Conservation (phyloP, 345 rosid genomes). For the Aethionema arabicum region DNA sequence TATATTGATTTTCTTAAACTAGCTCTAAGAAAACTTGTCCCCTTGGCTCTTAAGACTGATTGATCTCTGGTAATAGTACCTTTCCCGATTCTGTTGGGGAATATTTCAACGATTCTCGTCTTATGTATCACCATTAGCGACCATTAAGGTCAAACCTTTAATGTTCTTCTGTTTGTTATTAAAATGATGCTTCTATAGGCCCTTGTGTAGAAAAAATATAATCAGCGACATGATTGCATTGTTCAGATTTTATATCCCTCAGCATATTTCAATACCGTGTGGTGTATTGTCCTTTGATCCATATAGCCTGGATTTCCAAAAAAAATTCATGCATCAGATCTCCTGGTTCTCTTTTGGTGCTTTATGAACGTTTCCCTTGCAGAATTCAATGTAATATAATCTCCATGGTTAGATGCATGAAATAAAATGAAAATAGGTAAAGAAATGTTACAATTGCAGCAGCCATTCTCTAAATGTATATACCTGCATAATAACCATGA, state of each 20-base stretch:
- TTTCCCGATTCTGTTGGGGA: neutral
- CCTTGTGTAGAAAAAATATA: neutral
- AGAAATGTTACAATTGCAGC: too few relatives aligned
- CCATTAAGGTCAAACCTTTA: slow-evolving; percentile 23
- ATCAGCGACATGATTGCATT: too few relatives aligned
- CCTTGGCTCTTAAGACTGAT: neutral
- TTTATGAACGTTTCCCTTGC: neutral
- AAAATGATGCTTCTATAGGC: neutral
- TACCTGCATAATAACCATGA: too few relatives aligned
- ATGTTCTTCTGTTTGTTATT: neutral
- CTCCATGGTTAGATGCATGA: neutral
- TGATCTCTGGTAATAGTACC: neutral
- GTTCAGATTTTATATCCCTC: too few relatives aligned
- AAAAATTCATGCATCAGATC: too few relatives aligned
- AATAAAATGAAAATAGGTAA: too few relatives aligned
- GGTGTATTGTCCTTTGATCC: neutral
- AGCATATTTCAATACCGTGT: neutral
- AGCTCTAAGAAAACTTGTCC: neutral
- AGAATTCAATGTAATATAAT: slow-evolving; percentile 2
- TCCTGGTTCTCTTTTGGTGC: slow-evolving; percentile 6
- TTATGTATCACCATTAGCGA: neutral
- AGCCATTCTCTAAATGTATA: too few relatives aligned
- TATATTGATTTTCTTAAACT: neutral
- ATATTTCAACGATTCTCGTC: neutral
- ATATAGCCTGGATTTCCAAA: neutral